phyloP scores from a whole-genome alignment of 208 protist species.

The Acanthamoeba triangularis region DNA sequence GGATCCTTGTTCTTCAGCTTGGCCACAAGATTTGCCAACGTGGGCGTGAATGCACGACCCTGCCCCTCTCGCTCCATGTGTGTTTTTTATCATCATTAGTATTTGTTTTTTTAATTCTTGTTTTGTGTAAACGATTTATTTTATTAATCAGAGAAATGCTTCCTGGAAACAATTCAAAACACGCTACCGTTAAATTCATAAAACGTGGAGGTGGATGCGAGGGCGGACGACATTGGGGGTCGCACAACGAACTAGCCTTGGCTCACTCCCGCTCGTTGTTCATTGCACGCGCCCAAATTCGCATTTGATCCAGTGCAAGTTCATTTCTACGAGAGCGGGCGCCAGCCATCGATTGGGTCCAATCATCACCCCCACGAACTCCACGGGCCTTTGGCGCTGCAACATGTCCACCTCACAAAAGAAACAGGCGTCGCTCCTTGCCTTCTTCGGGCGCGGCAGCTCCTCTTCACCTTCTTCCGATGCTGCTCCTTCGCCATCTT shows the following conservation, averaged over 20 bases:
- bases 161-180: not conserved
- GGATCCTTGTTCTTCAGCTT: not conserved
- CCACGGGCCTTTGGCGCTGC: not conserved
- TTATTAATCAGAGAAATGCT: no score
- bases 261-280: no score
- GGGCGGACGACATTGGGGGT: no score
- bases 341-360: no score
- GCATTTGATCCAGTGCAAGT: no score
- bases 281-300: no score
- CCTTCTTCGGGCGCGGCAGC: not conserved
- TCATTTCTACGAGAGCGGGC: no score
- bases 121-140: no score
- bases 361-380: not conserved
- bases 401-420: not conserved
- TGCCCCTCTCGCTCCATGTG: not conserved
- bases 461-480: not conserved
- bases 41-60: not conserved
- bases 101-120: no score
- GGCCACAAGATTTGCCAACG: not conserved
- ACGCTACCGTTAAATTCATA: not conserved
- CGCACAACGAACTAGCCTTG: no score
- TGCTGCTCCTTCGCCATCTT: not conserved
- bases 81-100: no score
- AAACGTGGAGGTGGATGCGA: not conserved
- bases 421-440: not conserved